Evolutionary conservation across 192 early-diverging fungal species (phyloP).

Genomic region (Entomortierella chlamydospora): DNA sequence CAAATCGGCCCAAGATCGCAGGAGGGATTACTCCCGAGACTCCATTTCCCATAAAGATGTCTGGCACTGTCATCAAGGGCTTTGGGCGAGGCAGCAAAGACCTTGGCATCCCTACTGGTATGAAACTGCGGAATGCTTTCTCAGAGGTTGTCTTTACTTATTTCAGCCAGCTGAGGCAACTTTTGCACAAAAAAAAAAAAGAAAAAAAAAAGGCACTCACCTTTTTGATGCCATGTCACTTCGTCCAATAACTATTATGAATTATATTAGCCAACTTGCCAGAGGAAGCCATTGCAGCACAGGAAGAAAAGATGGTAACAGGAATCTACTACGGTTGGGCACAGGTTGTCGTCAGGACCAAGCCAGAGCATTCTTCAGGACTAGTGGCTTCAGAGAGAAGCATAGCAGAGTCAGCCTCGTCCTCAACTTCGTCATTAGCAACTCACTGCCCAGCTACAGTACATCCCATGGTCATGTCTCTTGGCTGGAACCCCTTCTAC

Average conservation of each 20-base stretch:
- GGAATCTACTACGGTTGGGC: slow-evolving; percentile 99
- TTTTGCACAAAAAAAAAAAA: too few species aligned
- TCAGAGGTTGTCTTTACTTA: too few species aligned
- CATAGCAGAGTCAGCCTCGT: not conserved
- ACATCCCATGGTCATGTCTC: slow-evolving; percentile 98
- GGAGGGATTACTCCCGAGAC: slow-evolving; percentile 66
- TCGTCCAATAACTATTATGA: not conserved
- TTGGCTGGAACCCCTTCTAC: slow-evolving; percentile 99
- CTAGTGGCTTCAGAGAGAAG: not conserved
- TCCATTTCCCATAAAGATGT: slow-evolving; percentile 85
- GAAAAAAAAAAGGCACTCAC: too few species aligned
- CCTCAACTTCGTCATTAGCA: slow-evolving; percentile 38
- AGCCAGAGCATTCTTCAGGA: slow-evolving; percentile 11
- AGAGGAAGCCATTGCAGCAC: slow-evolving; percentile 74
- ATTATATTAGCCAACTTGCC: slow-evolving; percentile 86
- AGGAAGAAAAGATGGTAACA: slow-evolving; percentile 73
- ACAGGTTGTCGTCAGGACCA: slow-evolving; percentile 64
- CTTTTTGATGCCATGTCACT: too few species aligned
- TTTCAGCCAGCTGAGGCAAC: too few species aligned
- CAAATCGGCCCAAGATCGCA: slow-evolving; percentile 68
- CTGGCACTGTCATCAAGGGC: slow-evolving; percentile 86
- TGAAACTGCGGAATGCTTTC: too few species aligned
- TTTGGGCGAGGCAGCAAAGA: slow-evolving; percentile 98
- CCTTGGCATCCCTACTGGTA: slow-evolving; percentile 97
- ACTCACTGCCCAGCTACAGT: slow-evolving; percentile 58